These are phyloP conservation scores for Zanthoxylum bungeanum DNA, from an alignment of 345 rosid species.

Conservation along the genomic window DNA sequence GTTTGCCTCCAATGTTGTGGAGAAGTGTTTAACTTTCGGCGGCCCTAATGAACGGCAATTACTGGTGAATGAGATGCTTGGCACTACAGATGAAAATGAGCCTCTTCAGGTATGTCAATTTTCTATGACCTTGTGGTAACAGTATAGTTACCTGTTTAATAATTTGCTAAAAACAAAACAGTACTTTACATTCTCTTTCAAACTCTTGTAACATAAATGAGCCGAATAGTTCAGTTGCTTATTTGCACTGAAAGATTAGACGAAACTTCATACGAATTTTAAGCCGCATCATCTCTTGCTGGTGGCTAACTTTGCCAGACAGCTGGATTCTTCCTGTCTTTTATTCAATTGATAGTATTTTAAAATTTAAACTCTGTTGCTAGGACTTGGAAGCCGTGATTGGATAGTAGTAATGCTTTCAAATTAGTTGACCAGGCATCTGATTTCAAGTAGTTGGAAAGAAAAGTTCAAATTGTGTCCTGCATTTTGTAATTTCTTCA, in stretches of 20 bases:
- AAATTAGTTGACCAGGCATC: not conserved
- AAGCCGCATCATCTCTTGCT: not conserved
- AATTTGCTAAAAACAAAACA: not conserved
- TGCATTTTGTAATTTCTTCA: not conserved
- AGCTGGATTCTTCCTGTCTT: not conserved
- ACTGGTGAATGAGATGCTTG: slow-evolving; percentile 65
- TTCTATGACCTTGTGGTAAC: not conserved
- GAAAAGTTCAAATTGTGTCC: not conserved
- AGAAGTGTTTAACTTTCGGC: slow-evolving; percentile 61
- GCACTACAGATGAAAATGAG: slow-evolving; percentile 59
- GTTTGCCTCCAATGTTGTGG: slow-evolving; percentile 64
- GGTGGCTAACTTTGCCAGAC: not conserved
- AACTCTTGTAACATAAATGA: not conserved
- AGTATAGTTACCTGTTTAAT: not conserved
- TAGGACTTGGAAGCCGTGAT: not conserved
- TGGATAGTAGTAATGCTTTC: not conserved
- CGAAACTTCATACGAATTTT: not conserved
- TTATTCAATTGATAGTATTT: not conserved
- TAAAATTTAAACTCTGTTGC: not conserved
- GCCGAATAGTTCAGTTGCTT: not conserved
- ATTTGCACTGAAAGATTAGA: not conserved
- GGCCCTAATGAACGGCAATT: slow-evolving; percentile 46
- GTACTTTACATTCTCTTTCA: not conserved
- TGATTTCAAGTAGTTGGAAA: not conserved
- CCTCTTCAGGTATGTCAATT: slow-evolving; percentile 53